Base-by-base conservation (phyloP, 2,329 filamentous ascomycete species). In the Plectosphaerella cucumerina region DNA sequence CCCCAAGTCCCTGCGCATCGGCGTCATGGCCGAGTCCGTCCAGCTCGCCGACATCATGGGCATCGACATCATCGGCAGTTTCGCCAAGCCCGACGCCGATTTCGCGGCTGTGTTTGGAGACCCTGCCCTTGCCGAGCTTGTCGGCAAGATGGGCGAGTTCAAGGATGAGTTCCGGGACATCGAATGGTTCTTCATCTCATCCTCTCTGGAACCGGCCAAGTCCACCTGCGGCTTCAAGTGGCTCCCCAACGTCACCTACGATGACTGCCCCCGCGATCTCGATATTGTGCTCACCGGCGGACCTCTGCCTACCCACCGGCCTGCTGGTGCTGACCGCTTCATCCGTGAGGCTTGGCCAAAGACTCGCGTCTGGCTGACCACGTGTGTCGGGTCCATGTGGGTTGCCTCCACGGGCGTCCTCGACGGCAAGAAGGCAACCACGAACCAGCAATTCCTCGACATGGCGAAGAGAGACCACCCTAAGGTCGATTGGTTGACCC, bases 201-300 rank as follows among this genome's bases (percentile, higher is more conserved):
- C 66, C 4, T 62, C 64, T 3, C 58, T 67, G 10, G 61, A 66
- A 2, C 61, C 60, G 3, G 55, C 66, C n/a, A 54, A 51, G 37
- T 60, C 62, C 26, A 70, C 65, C 0, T 62, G 64, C 1, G 58
- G 60, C 8, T 59, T 71, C 56, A 58, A 53, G 46, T 63, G 67
- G 56, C 37, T 61, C 17, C 70, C 70, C 4, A 70, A 66, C 31
- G 56, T 65, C 44, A 72, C 70, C 3, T 73, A 73, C 58, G 66
- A 68, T 39, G 64, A 57, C 43, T 69, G 66, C 9, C 71, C 70
- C 3, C 62, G 68, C 5, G 70, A 73, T 43, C 60, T 73, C 6
- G 70, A 73, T 34, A 66, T 73, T 34, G 54, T 73, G 3, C 37
- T 73, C 26, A 56, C 69, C 11, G 70, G 69, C 44, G 70, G 71